phyloP scores from a whole-genome alignment of 768 basidiomycete genomes.

The Boletus eberwhitei region DNA sequence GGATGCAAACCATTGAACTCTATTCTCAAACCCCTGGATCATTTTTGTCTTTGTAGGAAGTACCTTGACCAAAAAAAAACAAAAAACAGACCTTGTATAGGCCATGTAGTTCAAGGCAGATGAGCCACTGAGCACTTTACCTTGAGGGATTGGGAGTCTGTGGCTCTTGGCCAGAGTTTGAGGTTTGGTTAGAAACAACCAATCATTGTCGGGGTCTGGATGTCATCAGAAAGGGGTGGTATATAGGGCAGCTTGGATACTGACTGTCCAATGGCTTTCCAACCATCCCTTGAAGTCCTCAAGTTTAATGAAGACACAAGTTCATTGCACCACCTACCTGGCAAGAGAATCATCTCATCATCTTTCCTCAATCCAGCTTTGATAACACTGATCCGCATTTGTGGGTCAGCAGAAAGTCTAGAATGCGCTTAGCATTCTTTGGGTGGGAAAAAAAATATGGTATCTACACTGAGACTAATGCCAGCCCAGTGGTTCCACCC shows the following conservation, averaged over 20 bases:
- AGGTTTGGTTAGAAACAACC: slow-evolving; percentile 11
- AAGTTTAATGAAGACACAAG: background rate
- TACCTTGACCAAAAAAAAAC: background rate
- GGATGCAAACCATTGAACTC: slow-evolving; percentile 10
- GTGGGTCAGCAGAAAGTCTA: slow-evolving; percentile 9
- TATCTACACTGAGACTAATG: slow-evolving; percentile 15
- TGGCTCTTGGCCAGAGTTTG: slow-evolving; percentile 6
- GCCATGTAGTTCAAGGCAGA: slow-evolving; percentile 16
- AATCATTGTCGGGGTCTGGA: slow-evolving; percentile 17
- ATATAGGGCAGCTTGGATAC: background rate
- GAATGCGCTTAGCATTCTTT: background rate
- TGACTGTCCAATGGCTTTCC: slow-evolving; percentile 9
- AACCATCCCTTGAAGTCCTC: slow-evolving; percentile 3
- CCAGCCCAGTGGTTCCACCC: slow-evolving; percentile 12
- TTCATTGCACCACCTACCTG: background rate
- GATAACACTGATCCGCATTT: slow-evolving; percentile 11
- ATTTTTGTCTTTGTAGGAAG: background rate
- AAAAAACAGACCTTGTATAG: slow-evolving; percentile 3
- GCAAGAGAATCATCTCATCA: slow-evolving; percentile 11
- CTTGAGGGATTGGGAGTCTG: slow-evolving; percentile 4
- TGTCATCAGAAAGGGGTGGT: background rate
- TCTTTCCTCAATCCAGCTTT: slow-evolving; percentile 14
- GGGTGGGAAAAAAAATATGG: background rate
- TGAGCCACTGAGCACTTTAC: slow-evolving; percentile 13
- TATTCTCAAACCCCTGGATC: slow-evolving; percentile 11